phyloP scores from a whole-genome alignment of 441 rosid species.

The Breynia disticha region DNA sequence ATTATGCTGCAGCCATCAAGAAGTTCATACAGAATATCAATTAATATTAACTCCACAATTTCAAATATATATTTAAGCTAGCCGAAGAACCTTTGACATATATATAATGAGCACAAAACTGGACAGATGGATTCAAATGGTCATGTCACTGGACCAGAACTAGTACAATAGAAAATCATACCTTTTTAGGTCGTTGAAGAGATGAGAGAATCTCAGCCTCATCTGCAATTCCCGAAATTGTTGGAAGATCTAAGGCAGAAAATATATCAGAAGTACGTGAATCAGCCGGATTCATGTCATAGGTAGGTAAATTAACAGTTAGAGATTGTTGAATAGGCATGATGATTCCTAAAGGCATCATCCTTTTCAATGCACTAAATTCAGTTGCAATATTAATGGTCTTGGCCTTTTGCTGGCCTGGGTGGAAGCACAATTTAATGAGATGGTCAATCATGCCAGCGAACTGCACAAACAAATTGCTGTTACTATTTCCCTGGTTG shows the following conservation, averaged over 20 bases:
- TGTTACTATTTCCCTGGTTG: conserved; percentile 61
- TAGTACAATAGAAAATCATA: conserved; percentile 17
- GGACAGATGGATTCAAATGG: too few relatives aligned
- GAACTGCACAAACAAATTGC: conserved; percentile 81
- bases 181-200: conserved; percentile 96
- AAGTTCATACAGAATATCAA: too few relatives aligned
- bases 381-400: conserved; percentile 89
- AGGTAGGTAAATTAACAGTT: conserved; percentile 70
- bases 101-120: too few relatives aligned
- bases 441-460: conserved; percentile 88
- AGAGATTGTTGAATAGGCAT: conserved; percentile 98
- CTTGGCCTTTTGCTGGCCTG: conserved; percentile 76
- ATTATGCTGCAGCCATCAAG: too few relatives aligned
- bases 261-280: conserved; percentile 58
- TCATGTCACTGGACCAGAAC: too few relatives aligned
- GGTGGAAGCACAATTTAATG: conserved; percentile 84
- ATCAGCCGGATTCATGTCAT: conserved; percentile 39
- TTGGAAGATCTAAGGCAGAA: conserved; percentile 77
- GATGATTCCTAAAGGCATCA: conserved; percentile 92
- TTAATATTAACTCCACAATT: too few relatives aligned
- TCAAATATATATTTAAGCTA: too few relatives aligned
- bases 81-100: too few relatives aligned
- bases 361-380: conserved; percentile 96
- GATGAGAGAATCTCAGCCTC: conserved; percentile 99
- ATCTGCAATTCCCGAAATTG: conserved; percentile 81